Evolutionary conservation across 305 asterid species (phyloP), one percentile per base, ranked within the genome.

Genomic region (Fraxinus sp.): DNA sequence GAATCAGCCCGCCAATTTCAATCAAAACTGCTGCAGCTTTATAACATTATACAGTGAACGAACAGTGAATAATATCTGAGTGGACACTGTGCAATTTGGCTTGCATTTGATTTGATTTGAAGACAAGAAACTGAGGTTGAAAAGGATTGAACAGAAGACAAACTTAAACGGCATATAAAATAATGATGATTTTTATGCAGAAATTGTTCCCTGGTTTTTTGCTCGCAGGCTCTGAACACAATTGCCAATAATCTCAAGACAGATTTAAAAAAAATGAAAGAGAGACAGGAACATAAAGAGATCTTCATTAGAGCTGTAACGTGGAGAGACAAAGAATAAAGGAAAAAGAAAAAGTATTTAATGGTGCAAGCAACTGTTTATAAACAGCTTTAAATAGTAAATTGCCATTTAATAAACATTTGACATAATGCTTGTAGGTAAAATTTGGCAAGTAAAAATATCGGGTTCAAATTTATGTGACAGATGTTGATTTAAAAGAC

Each of bases 191-290:
- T 24, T 79, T 78, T 28, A 57, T 71, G 28, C 94, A 90, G 91
- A 87, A 87, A 79, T 78, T 89, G 91, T 91, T 87, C 89, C 91
- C 88, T 55, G 35, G 59, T 81, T 76, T 83, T 79, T 37, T 32
- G 83, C 82, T 79, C 77, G 83, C 85, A 83, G 86, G 13, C 37
- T 49, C 16, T 81, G 10, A 81, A 68, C 84, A 84, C 80, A 79
- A 83, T 77, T 39, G 82, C 82, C 81, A 74, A 85, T 84, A 85
- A 83, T 82, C 78, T 73, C 35, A 32, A 77, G 72, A 80, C 79
- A 78, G 26, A 66, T 36, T 70, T 57, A 37, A 33, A 55, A 78
- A 85, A 24, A 24, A 24, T 8, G 35, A 33, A 41, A 88, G 82
- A 82, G 77, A 81, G 85, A 88, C 85, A 84, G 59, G 22, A 30